phyloP scores from a whole-genome alignment of 2,329 filamentous ascomycete genomes.

The Aspergillus novofumigatus region DNA sequence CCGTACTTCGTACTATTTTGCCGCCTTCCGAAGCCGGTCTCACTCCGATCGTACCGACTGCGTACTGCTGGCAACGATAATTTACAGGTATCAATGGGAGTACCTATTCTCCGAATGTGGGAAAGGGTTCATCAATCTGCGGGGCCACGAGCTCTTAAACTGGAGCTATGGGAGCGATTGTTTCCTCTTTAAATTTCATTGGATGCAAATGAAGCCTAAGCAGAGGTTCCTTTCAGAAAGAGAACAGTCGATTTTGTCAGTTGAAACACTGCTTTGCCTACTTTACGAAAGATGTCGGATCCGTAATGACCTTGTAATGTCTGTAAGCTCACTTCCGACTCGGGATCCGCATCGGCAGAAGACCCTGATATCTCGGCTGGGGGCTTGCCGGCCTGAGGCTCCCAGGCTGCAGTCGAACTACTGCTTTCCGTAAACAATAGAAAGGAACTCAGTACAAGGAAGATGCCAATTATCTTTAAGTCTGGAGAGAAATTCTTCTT shows the following conservation, averaged over 20 bases:
- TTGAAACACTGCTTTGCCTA: neutral
- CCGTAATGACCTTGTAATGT: neutral
- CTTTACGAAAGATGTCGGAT: neutral
- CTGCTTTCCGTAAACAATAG: too few species aligned
- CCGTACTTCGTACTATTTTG: conserved; percentile 10
- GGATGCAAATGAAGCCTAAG: neutral
- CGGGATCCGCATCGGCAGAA: neutral
- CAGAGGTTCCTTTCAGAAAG: neutral
- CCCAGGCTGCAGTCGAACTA: neutral
- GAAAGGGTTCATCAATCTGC: neutral
- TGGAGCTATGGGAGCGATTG: too few species aligned
- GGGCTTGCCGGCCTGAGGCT: neutral
- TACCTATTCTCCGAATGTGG: neutral
- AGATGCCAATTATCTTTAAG: neutral
- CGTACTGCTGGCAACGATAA: neutral
- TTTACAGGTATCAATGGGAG: neutral
- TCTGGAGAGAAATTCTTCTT: neutral
- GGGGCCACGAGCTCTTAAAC: neutral
- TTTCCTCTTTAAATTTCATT: neutral
- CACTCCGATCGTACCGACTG: conserved; percentile 2
- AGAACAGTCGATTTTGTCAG: neutral
- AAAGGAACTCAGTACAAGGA: neutral
- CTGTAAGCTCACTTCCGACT: neutral
- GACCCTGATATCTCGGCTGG: neutral
- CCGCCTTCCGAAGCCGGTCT: conserved; percentile 22